Evolutionary conservation across 2,329 filamentous ascomycete genomes (phyloP).

Genomic region (Botryotinia globosa): DNA sequence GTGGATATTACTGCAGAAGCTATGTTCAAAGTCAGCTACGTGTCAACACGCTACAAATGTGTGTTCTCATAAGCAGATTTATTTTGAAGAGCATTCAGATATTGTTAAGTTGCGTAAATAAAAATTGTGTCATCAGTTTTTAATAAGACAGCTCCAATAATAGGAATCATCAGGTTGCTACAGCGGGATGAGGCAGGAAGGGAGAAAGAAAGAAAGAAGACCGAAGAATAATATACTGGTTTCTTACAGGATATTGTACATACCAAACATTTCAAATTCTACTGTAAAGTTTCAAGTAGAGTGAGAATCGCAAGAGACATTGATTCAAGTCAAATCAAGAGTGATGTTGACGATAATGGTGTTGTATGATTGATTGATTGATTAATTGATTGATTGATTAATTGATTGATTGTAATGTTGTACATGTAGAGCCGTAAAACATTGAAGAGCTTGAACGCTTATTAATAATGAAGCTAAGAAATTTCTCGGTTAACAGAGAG

Average conservation of each 20-base stretch:
- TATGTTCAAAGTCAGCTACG: slow-evolving; percentile 14
- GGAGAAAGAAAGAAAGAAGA: background rate
- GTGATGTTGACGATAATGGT: background rate
- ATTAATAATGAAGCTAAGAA: background rate
- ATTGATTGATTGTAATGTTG: background rate
- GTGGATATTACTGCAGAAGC: slow-evolving; percentile 11
- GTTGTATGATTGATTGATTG: background rate
- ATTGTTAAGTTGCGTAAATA: slow-evolving; percentile 29
- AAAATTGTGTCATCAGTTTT: slow-evolving; percentile 29
- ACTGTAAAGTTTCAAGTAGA: slow-evolving; percentile 1
- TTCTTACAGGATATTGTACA: background rate
- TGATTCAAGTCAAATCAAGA: background rate
- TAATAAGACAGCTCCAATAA: slow-evolving; percentile 33
- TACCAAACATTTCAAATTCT: slow-evolving; percentile 17
- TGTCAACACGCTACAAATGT: slow-evolving; percentile 1
- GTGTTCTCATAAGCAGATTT: background rate
- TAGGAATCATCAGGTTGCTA: slow-evolving; percentile 28
- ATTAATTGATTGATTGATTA: too few relatives aligned
- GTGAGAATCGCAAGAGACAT: background rate
- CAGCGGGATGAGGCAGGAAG: background rate
- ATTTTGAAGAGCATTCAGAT: slow-evolving; percentile 25
- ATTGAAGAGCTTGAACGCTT: background rate
- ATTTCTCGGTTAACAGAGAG: slow-evolving; percentile 1
- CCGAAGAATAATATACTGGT: background rate
- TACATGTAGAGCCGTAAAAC: background rate